Base-by-base conservation (phyloP, 2,329 filamentous ascomycete species). In the Sarocladium brachiariae region DNA sequence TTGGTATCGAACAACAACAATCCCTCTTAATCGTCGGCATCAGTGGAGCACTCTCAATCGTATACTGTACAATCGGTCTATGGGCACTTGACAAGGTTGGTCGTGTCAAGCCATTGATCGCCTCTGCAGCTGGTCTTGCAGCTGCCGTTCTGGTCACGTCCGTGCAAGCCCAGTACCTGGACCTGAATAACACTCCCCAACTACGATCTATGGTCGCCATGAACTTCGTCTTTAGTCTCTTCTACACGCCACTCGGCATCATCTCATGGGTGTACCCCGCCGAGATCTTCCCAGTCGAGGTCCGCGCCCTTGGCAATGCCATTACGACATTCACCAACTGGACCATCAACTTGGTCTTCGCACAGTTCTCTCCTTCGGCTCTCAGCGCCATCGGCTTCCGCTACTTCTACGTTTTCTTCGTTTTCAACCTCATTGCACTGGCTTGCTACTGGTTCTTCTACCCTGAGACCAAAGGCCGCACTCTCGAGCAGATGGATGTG, bases 401-500 rank as follows among this genome's bases (percentile, higher is more conserved):
- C 18, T 79, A 76, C 57, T 78, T 62, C 39, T 84, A 81, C 59
- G 66, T 83, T 54, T 80, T 83, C 54, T 84, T 82, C 59, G 71
- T 75, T 3, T 72, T 63, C 24, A 82, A 83, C 39, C 80, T 76
- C 67, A 76, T 80, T 63, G 65, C 79, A 23, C 74, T 81, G n/a
- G 59, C 63, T 25, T 35, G 60, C 5, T 83, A 76, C 72, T 73
- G 74, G 0, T 78, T 64, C 56, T 71, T 74, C 50, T 77, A 76
- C 53, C 79, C 77, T 0, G 80, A 84, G 59, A 83, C 79, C 1
- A 77, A 72, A 23, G 75, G 74, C 1, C 67, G 70, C 23, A 74
- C 72, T 2, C 68, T 81, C 2, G 77, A 80, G 57, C 71, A 80
- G 55, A 77, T 80, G 70, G 76, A 80, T 35, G 54, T 63, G 50